phyloP scores from a whole-genome alignment of 768 basidiomycete species.

The Kwoniella dendrophila region DNA sequence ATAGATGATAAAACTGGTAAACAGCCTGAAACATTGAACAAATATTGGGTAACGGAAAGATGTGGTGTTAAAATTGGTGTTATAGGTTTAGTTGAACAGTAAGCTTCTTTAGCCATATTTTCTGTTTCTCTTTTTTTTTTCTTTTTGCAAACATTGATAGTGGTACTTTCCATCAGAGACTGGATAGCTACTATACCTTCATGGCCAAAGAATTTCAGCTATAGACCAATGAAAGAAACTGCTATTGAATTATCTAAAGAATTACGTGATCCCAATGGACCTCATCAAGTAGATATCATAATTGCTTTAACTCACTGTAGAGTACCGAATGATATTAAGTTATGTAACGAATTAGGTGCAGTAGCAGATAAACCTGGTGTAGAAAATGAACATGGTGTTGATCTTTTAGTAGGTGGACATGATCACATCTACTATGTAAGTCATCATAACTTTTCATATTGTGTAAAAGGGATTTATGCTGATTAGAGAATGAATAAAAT shows the following conservation, averaged over 20 bases:
- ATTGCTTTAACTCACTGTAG: conserved; percentile 84
- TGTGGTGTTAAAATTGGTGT: conserved; percentile 73
- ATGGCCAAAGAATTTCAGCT: conserved; percentile 79
- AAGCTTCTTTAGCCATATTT: conserved; percentile 25
- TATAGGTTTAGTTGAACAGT: conserved; percentile 88
- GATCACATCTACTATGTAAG: conserved; percentile 63
- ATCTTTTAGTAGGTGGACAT: conserved; percentile 83
- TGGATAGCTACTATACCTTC: conserved; percentile 86
- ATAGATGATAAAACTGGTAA: conserved; percentile 63
- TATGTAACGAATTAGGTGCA: conserved; percentile 53
- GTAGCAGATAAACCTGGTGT: conserved; percentile 58
- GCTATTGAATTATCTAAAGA: conserved; percentile 71
- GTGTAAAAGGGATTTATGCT: not conserved
- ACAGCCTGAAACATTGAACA: conserved; percentile 66
- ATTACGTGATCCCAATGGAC: conserved; percentile 71
- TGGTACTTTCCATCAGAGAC: too few species aligned
- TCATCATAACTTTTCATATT: not conserved
- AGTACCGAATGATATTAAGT: conserved; percentile 59
- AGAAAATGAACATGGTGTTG: conserved; percentile 69
- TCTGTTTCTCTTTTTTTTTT: not conserved
- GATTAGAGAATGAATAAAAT: not conserved
- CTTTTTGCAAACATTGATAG: not conserved
- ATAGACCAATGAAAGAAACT: conserved; percentile 72
- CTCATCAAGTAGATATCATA: conserved; percentile 74
- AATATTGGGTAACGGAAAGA: conserved; percentile 70